Evolutionary conservation across 2,329 filamentous ascomycete genomes (phyloP).

Genomic region (Cercospora brassicicola): DNA sequence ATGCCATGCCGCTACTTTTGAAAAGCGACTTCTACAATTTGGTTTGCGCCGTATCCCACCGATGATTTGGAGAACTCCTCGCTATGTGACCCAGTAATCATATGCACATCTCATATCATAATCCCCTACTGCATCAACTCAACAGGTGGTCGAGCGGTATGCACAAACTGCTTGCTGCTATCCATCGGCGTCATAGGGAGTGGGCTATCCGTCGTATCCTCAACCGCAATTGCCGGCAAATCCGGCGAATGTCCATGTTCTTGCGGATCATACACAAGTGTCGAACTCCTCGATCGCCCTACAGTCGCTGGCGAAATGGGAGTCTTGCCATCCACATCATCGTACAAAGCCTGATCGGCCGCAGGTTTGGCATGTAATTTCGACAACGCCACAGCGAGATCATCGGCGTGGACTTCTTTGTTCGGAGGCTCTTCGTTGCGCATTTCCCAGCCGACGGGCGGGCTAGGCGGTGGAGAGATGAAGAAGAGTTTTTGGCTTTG

Average conservation of each 20-base stretch:
- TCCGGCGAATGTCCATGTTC: conserved; percentile 61
- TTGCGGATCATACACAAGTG: conserved; percentile 63
- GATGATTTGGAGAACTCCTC: neutral
- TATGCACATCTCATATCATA: neutral
- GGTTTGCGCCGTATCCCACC: neutral
- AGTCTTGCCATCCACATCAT: conserved; percentile 26
- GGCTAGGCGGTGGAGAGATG: conserved; percentile 63
- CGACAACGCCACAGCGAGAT: conserved; percentile 58
- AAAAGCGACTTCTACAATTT: neutral
- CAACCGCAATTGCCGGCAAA: conserved; percentile 63
- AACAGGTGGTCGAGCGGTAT: conserved; percentile 57
- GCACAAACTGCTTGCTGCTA: conserved; percentile 48
- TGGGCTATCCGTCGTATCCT: conserved; percentile 56
- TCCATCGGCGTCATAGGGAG: conserved; percentile 53
- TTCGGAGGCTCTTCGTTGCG: conserved; percentile 64
- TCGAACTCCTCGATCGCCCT: conserved; percentile 51
- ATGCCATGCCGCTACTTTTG: neutral
- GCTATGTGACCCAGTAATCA: conserved; percentile 4
- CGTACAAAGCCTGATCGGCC: conserved; percentile 35
- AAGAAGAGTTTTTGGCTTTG: conserved; percentile 65
- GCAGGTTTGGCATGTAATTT: conserved; percentile 50
- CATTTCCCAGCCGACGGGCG: conserved; percentile 66
- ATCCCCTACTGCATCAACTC: conserved; percentile 52
- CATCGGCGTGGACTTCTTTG: conserved; percentile 64
- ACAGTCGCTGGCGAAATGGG: conserved; percentile 32